A percentile compares a stretch with the other conserved stretches of the same genome.
Evolutionary conservation across 306 rosid genomes (phyloP).

Genomic region (Quercus bicolor): DNA sequence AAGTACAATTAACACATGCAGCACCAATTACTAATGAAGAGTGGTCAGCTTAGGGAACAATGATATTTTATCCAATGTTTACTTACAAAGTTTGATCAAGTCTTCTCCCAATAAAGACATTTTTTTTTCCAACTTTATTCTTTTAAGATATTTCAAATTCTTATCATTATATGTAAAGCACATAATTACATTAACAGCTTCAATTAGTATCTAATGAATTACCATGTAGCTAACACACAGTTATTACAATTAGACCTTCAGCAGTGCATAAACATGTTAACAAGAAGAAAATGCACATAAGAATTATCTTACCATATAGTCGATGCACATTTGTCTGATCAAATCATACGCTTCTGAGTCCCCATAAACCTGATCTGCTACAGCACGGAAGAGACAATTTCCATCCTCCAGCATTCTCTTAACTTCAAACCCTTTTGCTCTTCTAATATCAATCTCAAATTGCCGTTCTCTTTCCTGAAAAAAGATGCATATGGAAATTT

Average conservation of each 20-base stretch:
- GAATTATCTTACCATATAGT: constrained; percentile 68
- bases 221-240: background rate
- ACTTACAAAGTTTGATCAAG: background rate
- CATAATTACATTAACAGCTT: background rate
- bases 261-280: background rate
- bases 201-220: constrained; percentile 3
- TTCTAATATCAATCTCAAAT: constrained; percentile 83
- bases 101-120: background rate
- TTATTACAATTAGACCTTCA: background rate
- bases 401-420: constrained; percentile 94
- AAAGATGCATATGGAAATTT: constrained; percentile 20
- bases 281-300: background rate
- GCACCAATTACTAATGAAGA: background rate
- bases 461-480: constrained; percentile 85
- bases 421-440: constrained; percentile 78
- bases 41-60: background rate
- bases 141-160: background rate
- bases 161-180: background rate
- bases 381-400: constrained; percentile 95
- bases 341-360: constrained; percentile 73
- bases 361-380: constrained; percentile 97
- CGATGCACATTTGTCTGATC: constrained; percentile 87
- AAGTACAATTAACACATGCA: background rate
- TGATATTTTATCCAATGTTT: background rate
- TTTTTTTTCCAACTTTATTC: background rate